Evolutionary conservation across 768 basidiomycete species (phyloP), one percentile per base, ranked within the genome.

Genomic region (Russula olivacea): DNA sequence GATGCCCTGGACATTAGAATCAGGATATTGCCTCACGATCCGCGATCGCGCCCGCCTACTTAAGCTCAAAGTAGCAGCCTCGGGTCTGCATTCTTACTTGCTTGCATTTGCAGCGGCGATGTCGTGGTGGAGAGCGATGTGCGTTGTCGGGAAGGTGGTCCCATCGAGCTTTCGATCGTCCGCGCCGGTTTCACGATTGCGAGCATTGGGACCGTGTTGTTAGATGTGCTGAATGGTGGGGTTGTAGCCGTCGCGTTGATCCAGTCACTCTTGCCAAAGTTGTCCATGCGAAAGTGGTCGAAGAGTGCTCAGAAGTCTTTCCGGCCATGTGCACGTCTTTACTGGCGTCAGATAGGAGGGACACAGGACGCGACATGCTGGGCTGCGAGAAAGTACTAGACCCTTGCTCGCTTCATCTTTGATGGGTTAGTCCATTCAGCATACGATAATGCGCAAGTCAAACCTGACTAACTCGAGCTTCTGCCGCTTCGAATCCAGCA

Each of bases 191-290:
- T 64, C 38, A 59, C 32, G 10, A 55, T 57, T 48, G 65, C 58
- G 5, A 62, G 61, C 23, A 58, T 61, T n/a, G 61, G 23, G n/a
- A 38, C 36, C 45, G 58, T 61, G 36, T 55, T 30, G 30, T 30
- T 30, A 30, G 6, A 30, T 6, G 6, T 30, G 30, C 30, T 30
- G 30, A 30, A 3, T 30, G 6, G 30, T 30, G 30, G 6, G 30
- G 30, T 30, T 61, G 25, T 47, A 2, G 38, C n/a, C 12, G 58
- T 47, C 23, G 61, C 23, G 32, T 66, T 68, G 23, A 66, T 55
- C 11, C 67, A 65, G 23, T 63, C 58, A 59, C 65, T 66, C 58
- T 66, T 68, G 36, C 67, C 67, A 38, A 68, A 1, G 61, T 57
- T 2, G 67, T 66, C 17, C 54, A 15, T 60, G 61, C 17, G 2